Conservation (phyloP, 2,329 filamentous ascomycete species). For the Fonsecaea erecta region DNA sequence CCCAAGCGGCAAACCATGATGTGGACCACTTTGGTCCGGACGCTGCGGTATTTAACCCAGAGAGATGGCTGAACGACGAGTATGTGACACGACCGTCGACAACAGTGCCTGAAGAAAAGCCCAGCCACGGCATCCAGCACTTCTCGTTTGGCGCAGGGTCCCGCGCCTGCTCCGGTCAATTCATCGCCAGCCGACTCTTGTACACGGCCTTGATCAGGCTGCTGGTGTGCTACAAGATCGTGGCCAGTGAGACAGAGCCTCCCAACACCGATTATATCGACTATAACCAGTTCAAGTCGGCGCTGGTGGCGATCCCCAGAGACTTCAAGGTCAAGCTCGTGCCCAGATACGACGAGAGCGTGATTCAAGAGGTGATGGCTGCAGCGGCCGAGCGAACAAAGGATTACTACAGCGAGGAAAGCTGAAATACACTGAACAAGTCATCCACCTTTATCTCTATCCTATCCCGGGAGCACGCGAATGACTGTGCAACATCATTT, state of each 20-base stretch:
- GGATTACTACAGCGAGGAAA: conserved; percentile 30
- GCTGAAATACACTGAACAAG: neutral
- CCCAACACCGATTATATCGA: conserved; percentile 67
- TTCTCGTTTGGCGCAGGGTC: conserved; percentile 63
- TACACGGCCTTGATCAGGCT: conserved; percentile 61
- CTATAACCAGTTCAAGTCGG: conserved; percentile 65
- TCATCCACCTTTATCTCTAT: neutral
- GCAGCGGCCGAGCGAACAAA: conserved; percentile 30
- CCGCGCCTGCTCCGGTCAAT: conserved; percentile 62
- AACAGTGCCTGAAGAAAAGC: conserved; percentile 48
- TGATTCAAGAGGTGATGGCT: conserved; percentile 31
- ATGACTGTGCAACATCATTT: neutral
- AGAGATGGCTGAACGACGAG: conserved; percentile 64
- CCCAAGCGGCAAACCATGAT: conserved; percentile 73
- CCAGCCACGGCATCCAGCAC: conserved; percentile 56
- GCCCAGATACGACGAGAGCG: conserved; percentile 50
- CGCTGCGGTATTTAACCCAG: conserved; percentile 64
- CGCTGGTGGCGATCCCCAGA: conserved; percentile 63
- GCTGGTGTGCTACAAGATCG: conserved; percentile 59
- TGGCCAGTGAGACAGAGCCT: conserved; percentile 55
- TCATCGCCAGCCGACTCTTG: conserved; percentile 62
- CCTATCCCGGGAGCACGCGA: neutral
- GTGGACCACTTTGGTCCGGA: conserved; percentile 62
- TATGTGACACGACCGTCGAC: conserved; percentile 38
- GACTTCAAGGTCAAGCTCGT: conserved; percentile 64